phyloP scores from a whole-genome alignment of 1,284 basidiomycete genomes.

The Apiotrichum akiyoshidainum region DNA sequence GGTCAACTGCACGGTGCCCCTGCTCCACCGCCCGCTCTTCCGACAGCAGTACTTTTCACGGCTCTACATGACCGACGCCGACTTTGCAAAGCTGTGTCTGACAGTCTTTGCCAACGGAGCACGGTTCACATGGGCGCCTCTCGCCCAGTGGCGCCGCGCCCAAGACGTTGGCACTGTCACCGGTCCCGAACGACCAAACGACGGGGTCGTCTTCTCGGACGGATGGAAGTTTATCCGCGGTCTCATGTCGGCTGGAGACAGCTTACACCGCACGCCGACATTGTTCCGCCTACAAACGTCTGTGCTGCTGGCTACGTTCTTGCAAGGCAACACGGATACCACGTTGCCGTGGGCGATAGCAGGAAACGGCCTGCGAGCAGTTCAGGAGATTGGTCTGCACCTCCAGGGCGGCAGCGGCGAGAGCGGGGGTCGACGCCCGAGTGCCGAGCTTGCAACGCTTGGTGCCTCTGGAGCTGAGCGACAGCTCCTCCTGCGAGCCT shows the following conservation, averaged over 20 bases:
- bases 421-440: background rate
- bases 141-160: conserved; percentile 1
- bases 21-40: conserved; percentile 73
- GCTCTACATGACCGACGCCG: conserved; percentile 59
- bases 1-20: conserved; percentile 62
- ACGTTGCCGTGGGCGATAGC: conserved; percentile 68
- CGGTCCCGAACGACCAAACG: conserved; percentile 26
- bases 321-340: conserved; percentile 61
- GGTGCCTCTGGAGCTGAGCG: conserved; percentile 38
- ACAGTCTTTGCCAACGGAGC: conserved; percentile 71
- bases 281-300: conserved; percentile 69
- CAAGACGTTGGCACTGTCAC: conserved; percentile 29
- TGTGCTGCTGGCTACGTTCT: conserved; percentile 46
- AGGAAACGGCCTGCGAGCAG: conserved; percentile 65
- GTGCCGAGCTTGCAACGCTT: background rate
- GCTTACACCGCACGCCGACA: conserved; percentile 57
- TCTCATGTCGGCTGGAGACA: conserved; percentile 57
- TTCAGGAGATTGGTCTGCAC: conserved; percentile 50
- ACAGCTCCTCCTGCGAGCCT: conserved; percentile 46
- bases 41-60: conserved; percentile 59
- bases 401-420: conserved; percentile 57
- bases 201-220: conserved; percentile 52
- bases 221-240: conserved; percentile 74
- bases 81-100: conserved; percentile 66
- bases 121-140: conserved; percentile 57